Percentiles rank a stretch among this genome's conserved stretches.
phyloP scores from a whole-genome alignment of 2,329 filamentous ascomycete species.

The Boeremia exigua region DNA sequence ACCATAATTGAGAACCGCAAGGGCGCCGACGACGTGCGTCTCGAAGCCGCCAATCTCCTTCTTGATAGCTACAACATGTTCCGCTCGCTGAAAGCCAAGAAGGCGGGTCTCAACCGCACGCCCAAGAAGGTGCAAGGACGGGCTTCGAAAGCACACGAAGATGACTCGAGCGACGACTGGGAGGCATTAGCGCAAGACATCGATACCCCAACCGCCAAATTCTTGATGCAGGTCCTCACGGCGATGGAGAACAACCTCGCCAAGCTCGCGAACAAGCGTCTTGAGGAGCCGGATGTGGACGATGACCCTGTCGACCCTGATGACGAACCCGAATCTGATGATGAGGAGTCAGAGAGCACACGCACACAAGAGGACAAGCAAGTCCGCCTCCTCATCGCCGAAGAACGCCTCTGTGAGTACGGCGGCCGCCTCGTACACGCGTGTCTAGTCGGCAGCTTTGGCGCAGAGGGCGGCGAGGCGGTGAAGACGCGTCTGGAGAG shows the following conservation, averaged over 20 bases:
- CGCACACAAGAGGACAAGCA: slow-evolving; percentile 58
- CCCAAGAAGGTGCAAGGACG: slow-evolving; percentile 39
- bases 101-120: slow-evolving; percentile 34
- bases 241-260: slow-evolving; percentile 72
- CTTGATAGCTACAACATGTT: slow-evolving; percentile 86
- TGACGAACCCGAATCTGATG: slow-evolving; percentile 65
- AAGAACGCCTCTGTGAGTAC: slow-evolving; percentile 85
- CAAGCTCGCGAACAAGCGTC: slow-evolving; percentile 42
- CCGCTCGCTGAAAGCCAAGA: slow-evolving; percentile 68
- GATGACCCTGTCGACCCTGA: slow-evolving; percentile 74
- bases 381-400: slow-evolving; percentile 74
- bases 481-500: slow-evolving; percentile 75
- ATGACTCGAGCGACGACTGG: slow-evolving; percentile 54
- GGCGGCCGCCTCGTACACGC: slow-evolving; percentile 84
- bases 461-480: slow-evolving; percentile 57
- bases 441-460: slow-evolving; percentile 76
- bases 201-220: slow-evolving; percentile 64
- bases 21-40: slow-evolving; percentile 77
- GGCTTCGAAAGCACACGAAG: slow-evolving; percentile 6
- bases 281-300: slow-evolving; percentile 63
- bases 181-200: slow-evolving; percentile 73
- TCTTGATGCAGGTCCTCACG: slow-evolving; percentile 78
- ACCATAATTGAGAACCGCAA: slow-evolving; percentile 58
- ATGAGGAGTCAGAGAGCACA: slow-evolving; percentile 57
- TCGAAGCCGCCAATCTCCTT: slow-evolving; percentile 75